These are phyloP conservation scores for Bullera alba DNA, from an alignment of 768 basidiomycete genomes.

Conservation along the genomic window DNA sequence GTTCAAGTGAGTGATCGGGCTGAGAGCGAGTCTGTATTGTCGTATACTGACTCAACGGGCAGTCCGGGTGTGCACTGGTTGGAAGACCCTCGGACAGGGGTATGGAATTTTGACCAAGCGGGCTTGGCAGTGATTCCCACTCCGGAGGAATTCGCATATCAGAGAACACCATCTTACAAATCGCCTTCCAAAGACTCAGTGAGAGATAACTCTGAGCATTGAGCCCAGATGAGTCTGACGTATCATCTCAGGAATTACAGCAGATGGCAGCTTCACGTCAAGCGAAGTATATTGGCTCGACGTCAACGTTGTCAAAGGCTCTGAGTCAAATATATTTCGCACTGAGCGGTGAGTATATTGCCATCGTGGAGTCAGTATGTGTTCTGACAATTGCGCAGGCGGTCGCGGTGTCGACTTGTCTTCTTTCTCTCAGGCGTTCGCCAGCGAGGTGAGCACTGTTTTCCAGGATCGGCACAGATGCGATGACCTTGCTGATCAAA, in stretches of 20 bases:
- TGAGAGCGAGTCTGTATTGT: neutral
- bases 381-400: conserved; percentile 19
- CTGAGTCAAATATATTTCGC: conserved; percentile 82
- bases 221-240: neutral
- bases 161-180: conserved; percentile 64
- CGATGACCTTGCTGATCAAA: conserved; percentile 10
- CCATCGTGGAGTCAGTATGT: neutral
- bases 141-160: conserved; percentile 77
- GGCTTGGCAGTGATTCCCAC: conserved; percentile 66
- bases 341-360: conserved; percentile 54
- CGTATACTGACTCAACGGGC: too few species aligned
- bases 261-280: conserved; percentile 55
- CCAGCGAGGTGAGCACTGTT: conserved; percentile 51
- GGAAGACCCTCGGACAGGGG: conserved; percentile 72
- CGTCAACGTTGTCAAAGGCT: conserved; percentile 78
- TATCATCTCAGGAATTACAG: conserved; percentile 61
- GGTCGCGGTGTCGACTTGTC: conserved; percentile 59
- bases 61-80: conserved; percentile 88
- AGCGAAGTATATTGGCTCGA: conserved; percentile 80
- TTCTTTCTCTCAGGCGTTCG: conserved; percentile 58
- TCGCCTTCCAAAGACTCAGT: conserved; percentile 72
- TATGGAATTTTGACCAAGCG: conserved; percentile 72
- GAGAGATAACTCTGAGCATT: conserved; percentile 17
- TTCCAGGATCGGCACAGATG: neutral
- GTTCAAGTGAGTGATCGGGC: conserved; percentile 57